Evolutionary conservation across 106 monocot species (phyloP).

Genomic region (Phalaenopsis aphrodite): DNA sequence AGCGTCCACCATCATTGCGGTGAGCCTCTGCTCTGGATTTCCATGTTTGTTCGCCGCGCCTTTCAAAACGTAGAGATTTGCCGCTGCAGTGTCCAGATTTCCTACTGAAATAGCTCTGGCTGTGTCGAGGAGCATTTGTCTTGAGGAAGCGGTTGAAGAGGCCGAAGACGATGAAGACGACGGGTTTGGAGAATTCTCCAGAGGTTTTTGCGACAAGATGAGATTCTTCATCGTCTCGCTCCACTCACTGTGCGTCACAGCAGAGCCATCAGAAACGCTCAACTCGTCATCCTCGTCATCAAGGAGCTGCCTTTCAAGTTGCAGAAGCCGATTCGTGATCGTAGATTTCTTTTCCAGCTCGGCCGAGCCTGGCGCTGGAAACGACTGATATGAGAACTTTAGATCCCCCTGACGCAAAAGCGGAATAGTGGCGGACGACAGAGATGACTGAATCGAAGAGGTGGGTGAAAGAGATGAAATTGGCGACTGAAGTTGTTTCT

Average conservation of each 20-base stretch:
- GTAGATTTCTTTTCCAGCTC: neutral
- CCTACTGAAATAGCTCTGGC: slow-evolving; percentile 46
- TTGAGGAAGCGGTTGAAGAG: neutral
- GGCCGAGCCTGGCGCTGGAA: neutral
- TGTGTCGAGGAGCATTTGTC: slow-evolving; percentile 40
- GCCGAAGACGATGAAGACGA: too few relatives aligned
- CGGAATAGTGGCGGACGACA: too few relatives aligned
- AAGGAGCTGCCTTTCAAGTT: neutral
- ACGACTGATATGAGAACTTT: too few relatives aligned
- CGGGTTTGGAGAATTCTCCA: too few relatives aligned
- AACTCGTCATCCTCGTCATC: neutral
- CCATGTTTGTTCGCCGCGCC: slow-evolving; percentile 33
- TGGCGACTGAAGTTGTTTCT: neutral
- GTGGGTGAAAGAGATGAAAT: neutral
- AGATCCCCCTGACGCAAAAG: too few relatives aligned
- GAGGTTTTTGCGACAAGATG: too few relatives aligned
- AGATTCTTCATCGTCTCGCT: too few relatives aligned
- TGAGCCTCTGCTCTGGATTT: slow-evolving; percentile 55
- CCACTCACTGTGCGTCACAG: too few relatives aligned
- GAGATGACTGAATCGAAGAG: neutral
- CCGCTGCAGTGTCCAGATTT: slow-evolving; percentile 22
- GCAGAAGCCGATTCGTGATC: neutral
- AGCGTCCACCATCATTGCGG: slow-evolving; percentile 34
- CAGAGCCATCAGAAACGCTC: neutral
- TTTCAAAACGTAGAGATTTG: slow-evolving; percentile 4